Evolutionary conservation across 345 rosid genomes (phyloP), one percentile per base, ranked within the genome.

Genomic region (Combretum micranthum): DNA sequence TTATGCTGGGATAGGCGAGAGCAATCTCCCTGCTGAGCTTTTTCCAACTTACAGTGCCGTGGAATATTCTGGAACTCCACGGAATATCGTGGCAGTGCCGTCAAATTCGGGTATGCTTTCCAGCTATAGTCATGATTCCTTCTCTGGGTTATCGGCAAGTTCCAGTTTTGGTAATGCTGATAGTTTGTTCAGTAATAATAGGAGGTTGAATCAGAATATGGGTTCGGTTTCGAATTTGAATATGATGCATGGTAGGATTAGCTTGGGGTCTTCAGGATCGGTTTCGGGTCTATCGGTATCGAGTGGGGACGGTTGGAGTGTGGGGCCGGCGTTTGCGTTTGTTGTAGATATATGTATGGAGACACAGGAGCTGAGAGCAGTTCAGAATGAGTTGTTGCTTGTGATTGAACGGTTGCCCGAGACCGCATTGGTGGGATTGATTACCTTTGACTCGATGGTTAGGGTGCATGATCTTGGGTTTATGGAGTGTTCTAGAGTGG

Each of bases 21-120:
- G 92, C 56, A 87, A 75, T 64, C 91, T 89, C 55, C 97, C 96
- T 3, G 99, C 99, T 20, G 99, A 93, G 82, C 97, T 93, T 59
- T 93, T 87, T 60, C 99, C 97, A 0, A 93, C 97, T 46, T 85
- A 93, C 57, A 82, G 88, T 72, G 74, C 96, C 16, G 90, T 93
- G 4, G 97, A 93, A 56, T 89, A 87, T 64, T 53, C 57, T 32
- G 39, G 39, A 15, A 15, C 55, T 2, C 32, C 32, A 64, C 61
- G 60, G 47, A 69, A 69, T 21, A 60, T 72, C 0, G 59, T 18
- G 8, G 19, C 39, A 13, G 62, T 11, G 23, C 47, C 13, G 15
- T 26, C 56, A 2, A 50, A 25, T 20, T 52, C 64, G 0, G 39
- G 14, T 52, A 32, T 50, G 20, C 32, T 14, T 19, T 16, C 44